Base-by-base conservation (phyloP, 2,329 filamentous ascomycete species). In the Chaetomiaceae sp. region DNA sequence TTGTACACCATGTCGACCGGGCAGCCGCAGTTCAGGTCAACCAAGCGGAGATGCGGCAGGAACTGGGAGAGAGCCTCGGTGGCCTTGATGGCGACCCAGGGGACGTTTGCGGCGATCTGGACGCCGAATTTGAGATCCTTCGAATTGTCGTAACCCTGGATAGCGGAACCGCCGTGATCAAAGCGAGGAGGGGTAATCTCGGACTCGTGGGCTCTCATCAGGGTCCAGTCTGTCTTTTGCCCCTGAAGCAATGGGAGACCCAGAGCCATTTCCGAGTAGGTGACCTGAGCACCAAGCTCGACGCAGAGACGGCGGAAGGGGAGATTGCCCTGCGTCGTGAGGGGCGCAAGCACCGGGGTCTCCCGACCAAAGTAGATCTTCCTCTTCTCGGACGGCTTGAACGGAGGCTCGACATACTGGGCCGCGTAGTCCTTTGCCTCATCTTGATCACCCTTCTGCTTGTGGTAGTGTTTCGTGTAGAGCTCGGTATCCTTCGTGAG, bases 261-360 rank as follows among this genome's bases (percentile, higher is more conserved):
- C 79, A 99, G 87, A 4, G 92, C 93, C 93, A 99, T 99, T 70
- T 99, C 93, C 0, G 92, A 97, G 73, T 96, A 99, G 0, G 93
- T 99, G 43, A 95, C 77, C 65, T 96, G 87, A 23, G 90, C 91
- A 31, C 93, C 93, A 20, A 97, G 78, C 49, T 91, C 86, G 12
- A 89, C 85, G 63, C 91, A 96, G 25, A 99, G 80, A 44, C 93
- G 82, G 50, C 93, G 85, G 73, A 96, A 99, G 1, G 93, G 93
- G 42, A 97, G 76, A 63, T 99, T 99, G 40, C 93, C 93, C 70
- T 97, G 93, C 0, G 93, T 99, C 1, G 93, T 99, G 43, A 99
- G 77, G 31, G 93, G 93, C 4, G 93, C 93, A n/a, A 99, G 75
- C 10, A 91, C 82, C 0, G 93, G 93, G 2, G 93, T 99, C 67